Conservation (phyloP, 306 rosid genomes). For the Oxytropis ochrocephala region DNA sequence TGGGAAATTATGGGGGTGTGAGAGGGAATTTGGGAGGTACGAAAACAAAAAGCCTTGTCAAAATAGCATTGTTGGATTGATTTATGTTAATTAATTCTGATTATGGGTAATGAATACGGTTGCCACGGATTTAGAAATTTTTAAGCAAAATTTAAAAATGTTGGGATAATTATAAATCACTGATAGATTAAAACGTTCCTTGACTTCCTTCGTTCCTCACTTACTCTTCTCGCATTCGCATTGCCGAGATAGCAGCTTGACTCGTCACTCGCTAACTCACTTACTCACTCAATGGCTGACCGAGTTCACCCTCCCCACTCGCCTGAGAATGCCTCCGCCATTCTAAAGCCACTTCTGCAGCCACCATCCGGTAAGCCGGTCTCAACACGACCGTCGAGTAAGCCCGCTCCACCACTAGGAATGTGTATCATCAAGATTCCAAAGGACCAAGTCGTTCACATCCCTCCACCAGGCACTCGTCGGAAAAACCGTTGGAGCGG, state of each 20-base stretch:
- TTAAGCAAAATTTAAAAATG: too few relatives aligned
- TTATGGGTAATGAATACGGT: too few relatives aligned
- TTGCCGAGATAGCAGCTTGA: background rate
- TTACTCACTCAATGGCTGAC: slow-evolving; percentile 50
- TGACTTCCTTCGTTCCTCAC: background rate
- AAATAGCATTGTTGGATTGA: too few relatives aligned
- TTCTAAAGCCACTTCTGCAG: slow-evolving; percentile 4
- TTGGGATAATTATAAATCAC: too few relatives aligned
- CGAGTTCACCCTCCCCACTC: slow-evolving; percentile 30
- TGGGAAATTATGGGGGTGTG: too few relatives aligned
- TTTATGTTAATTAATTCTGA: too few relatives aligned
- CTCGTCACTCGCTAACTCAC: slow-evolving; percentile 16
- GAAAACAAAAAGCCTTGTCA: too few relatives aligned
- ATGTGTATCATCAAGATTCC: slow-evolving; percentile 67
- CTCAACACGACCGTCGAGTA: slow-evolving; percentile 10
- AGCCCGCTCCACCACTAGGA: slow-evolving; percentile 44
- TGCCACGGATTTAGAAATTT: too few relatives aligned
- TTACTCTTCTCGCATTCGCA: slow-evolving; percentile 3
- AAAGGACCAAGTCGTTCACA: slow-evolving; percentile 67
- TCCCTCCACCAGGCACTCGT: slow-evolving; percentile 65
- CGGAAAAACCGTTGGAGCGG: slow-evolving; percentile 20
- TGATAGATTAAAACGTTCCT: background rate
- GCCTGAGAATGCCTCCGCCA: background rate
- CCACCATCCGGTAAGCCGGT: too few relatives aligned
- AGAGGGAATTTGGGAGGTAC: too few relatives aligned